phyloP scores from a whole-genome alignment of 768 basidiomycete genomes.

The Suillus subaureus region DNA sequence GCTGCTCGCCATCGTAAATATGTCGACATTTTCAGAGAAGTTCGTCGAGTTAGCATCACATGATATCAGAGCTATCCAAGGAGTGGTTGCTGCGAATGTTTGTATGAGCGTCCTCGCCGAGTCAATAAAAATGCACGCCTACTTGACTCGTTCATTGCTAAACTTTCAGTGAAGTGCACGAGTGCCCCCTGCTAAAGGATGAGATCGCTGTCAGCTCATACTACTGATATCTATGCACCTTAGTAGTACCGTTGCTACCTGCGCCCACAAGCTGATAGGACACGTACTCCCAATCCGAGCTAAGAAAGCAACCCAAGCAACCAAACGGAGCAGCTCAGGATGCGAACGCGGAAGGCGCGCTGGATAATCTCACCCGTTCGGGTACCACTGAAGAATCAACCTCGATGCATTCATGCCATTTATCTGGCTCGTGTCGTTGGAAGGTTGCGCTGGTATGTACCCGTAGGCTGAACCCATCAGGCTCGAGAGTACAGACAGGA shows the following conservation, averaged over 20 bases:
- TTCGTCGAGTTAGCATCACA: constrained; percentile 80
- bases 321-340: constrained; percentile 13
- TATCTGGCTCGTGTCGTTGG: constrained; percentile 60
- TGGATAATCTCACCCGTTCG: constrained; percentile 43
- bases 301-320: constrained; percentile 21
- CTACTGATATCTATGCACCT: constrained; percentile 42
- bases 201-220: constrained; percentile 5
- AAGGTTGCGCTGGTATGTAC: constrained; percentile 75
- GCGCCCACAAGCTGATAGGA: constrained; percentile 61
- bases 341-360: constrained; percentile 5
- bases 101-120: constrained; percentile 10
- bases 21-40: constrained; percentile 60
- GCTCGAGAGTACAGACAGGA: constrained; percentile 13
- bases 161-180: constrained; percentile 79
- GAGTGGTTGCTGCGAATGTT: constrained; percentile 50
- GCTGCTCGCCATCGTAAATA: constrained; percentile 80
- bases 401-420: constrained; percentile 61
- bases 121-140: constrained; percentile 22
- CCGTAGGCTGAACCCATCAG: constrained; percentile 28
- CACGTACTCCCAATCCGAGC: constrained; percentile 55
- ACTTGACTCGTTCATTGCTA: constrained; percentile 49
- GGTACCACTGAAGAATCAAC: constrained; percentile 63
- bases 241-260: constrained; percentile 50
- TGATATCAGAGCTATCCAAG: constrained; percentile 89
- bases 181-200: constrained; percentile 62